Percentiles rank a stretch among this genome's conserved stretches.
Evolutionary conservation across 805 yeast genomes (phyloP).

Genomic region (Tetrapisispora fleetii): DNA sequence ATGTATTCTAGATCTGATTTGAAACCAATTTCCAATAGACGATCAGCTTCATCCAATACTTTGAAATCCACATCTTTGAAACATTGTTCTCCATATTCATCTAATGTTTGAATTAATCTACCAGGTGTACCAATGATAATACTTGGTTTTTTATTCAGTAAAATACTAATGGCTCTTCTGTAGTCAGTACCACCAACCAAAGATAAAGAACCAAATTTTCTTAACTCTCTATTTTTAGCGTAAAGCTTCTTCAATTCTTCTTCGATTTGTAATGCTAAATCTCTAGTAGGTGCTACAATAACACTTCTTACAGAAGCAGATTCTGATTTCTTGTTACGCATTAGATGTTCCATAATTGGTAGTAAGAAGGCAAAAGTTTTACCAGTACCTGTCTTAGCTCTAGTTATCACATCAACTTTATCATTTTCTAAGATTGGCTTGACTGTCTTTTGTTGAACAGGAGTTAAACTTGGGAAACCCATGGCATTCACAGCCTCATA

Average conservation of each 20-base stretch:
- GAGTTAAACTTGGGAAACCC: conserved; percentile 47
- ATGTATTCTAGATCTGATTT: conserved; percentile 53
- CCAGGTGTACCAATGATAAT: conserved; percentile 88
- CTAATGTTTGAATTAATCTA: conserved; percentile 57
- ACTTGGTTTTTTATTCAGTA: conserved; percentile 34
- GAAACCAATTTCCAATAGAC: conserved; percentile 75
- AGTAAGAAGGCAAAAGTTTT: conserved; percentile 83
- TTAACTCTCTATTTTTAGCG: conserved; percentile 18
- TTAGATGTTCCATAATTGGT: conserved; percentile 58
- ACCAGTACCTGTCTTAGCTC: conserved; percentile 95
- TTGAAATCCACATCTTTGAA: conserved; percentile 51
- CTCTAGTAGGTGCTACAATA: conserved; percentile 83
- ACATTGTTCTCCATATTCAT: conserved; percentile 33
- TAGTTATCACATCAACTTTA: conserved; percentile 58
- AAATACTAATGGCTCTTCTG: conserved; percentile 29
- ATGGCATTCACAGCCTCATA: conserved; percentile 32
- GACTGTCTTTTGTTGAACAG: conserved; percentile 58
- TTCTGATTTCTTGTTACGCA: conserved; percentile 23
- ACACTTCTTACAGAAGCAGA: conserved; percentile 43
- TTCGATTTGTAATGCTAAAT: conserved; percentile 74
- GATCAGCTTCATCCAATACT: conserved; percentile 87
- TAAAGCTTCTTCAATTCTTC: conserved; percentile 47
- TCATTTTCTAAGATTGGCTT: conserved; percentile 43
- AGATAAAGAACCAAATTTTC: conserved; percentile 35
- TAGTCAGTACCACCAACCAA: conserved; percentile 60